These are phyloP conservation scores for Magnaporthiopsis rhizophila DNA, from an alignment of 2,329 filamentous ascomycete genomes.

Conservation along the genomic window DNA sequence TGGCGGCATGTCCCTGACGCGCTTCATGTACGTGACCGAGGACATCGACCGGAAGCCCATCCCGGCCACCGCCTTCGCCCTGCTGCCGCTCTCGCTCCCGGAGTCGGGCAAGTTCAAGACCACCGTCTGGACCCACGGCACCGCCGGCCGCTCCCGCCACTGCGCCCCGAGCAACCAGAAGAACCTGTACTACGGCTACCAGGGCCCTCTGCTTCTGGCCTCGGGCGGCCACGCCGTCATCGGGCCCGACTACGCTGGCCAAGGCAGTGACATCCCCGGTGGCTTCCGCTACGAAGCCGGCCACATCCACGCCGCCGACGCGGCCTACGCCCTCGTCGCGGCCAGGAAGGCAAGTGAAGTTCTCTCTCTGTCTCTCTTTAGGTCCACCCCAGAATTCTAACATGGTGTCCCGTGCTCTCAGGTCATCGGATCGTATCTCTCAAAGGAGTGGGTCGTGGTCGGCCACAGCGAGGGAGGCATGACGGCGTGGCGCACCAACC, in stretches of 20 bases:
- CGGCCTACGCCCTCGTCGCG: constrained; percentile 12
- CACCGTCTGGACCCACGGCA: constrained; percentile 19
- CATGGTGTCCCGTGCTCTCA: background rate
- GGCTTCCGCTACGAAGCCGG: constrained; percentile 17
- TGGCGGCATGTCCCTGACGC: constrained; percentile 10
- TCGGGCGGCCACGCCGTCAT: constrained; percentile 10
- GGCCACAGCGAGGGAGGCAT: constrained; percentile 19
- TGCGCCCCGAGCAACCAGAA: constrained; percentile 18
- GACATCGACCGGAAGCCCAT: constrained; percentile 13
- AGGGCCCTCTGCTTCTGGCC: constrained; percentile 15
- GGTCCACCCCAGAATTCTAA: background rate
- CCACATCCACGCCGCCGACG: constrained; percentile 14
- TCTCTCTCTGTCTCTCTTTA: no score
- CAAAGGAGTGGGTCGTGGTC: constrained; percentile 16
- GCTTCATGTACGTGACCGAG: constrained; percentile 14
- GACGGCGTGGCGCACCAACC: constrained; percentile 18
- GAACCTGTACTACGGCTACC: constrained; percentile 16
- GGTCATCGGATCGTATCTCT: constrained; percentile 9
- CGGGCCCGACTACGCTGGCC: constrained; percentile 9
- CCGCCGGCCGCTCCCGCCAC: constrained; percentile 14
- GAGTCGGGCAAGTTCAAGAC: constrained; percentile 8
- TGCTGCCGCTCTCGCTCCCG: constrained; percentile 9
- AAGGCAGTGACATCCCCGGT: constrained; percentile 13
- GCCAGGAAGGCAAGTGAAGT: constrained; percentile 9
- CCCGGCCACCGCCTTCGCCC: constrained; percentile 12